Conservation (phyloP, 768 basidiomycete species). For the Xerocomellus dryophilus region DNA sequence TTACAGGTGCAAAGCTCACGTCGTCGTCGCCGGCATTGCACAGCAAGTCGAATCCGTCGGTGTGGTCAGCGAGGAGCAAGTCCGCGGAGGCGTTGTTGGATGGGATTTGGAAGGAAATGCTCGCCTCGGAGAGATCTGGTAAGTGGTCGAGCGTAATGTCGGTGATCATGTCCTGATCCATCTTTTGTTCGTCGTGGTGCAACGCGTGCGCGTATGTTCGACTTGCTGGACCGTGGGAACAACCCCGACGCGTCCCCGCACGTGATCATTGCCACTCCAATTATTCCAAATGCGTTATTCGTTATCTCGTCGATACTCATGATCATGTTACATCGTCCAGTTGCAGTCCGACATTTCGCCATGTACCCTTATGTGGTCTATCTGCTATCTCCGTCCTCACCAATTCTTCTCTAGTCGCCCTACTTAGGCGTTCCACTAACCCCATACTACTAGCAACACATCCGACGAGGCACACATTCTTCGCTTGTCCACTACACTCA, state of each 20-base stretch:
- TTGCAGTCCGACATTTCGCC: no score
- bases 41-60: constrained; percentile 41
- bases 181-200: not conserved
- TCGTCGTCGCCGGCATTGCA: constrained; percentile 25
- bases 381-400: not conserved
- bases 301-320: no score
- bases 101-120: constrained; percentile 50
- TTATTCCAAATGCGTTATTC: not conserved
- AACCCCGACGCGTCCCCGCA: constrained; percentile 27
- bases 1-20: constrained; percentile 38
- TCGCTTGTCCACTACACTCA: no score
- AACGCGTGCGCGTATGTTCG: constrained; percentile 2
- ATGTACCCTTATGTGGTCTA: constrained; percentile 7
- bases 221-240: constrained; percentile 23
- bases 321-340: no score
- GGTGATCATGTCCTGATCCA: constrained; percentile 27
- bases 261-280: constrained; percentile 17
- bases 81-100: constrained; percentile 32
- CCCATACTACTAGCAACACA: no score
- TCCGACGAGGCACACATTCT: no score
- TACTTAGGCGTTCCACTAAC: no score
- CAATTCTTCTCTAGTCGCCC: no score
- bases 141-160: constrained; percentile 52
- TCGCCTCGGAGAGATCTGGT: constrained; percentile 48
- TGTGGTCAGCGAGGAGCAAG: constrained; percentile 41